Conservation (phyloP, 805 yeast genomes). For the Saccharomycopsis vini region DNA sequence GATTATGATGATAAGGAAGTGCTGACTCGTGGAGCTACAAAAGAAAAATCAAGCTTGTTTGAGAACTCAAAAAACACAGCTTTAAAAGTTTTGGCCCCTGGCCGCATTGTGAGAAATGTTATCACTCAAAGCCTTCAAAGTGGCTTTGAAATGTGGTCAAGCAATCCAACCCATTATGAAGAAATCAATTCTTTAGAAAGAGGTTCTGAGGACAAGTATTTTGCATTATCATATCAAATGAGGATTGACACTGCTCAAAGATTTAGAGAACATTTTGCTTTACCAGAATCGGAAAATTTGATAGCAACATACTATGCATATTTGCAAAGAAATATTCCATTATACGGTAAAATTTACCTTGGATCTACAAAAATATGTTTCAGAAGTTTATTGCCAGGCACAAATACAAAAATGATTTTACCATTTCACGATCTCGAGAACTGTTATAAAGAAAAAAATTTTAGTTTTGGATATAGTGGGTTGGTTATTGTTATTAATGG, state of each 20-base stretch:
- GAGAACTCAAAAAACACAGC: conserved; percentile 2
- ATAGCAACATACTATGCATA: conserved; percentile 65
- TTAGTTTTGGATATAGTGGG: conserved; percentile 60
- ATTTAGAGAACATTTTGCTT: conserved; percentile 57
- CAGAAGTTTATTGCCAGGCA: conserved; percentile 69
- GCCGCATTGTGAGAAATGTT: conserved; percentile 11
- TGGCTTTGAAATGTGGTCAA: conserved; percentile 45
- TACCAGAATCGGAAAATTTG: conserved; percentile 42
- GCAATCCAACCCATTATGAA: conserved; percentile 55
- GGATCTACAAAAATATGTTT: conserved; percentile 68
- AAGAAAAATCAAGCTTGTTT: neutral
- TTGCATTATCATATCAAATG: conserved; percentile 36
- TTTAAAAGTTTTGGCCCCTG: conserved; percentile 12
- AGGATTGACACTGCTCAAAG: conserved; percentile 43
- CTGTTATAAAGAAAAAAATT: conserved; percentile 58
- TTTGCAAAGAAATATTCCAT: conserved; percentile 61
- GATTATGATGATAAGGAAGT: conserved; percentile 3
- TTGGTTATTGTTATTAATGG: conserved; percentile 63
- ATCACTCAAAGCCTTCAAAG: conserved; percentile 18
- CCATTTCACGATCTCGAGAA: conserved; percentile 69
- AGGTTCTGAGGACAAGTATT: conserved; percentile 41
- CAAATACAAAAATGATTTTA: conserved; percentile 69
- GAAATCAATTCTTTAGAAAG: conserved; percentile 29
- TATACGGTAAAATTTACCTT: conserved; percentile 75
- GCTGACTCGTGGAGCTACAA: neutral